phyloP scores from a whole-genome alignment of 2,329 filamentous ascomycete species.

The Scytalidium sp. region DNA sequence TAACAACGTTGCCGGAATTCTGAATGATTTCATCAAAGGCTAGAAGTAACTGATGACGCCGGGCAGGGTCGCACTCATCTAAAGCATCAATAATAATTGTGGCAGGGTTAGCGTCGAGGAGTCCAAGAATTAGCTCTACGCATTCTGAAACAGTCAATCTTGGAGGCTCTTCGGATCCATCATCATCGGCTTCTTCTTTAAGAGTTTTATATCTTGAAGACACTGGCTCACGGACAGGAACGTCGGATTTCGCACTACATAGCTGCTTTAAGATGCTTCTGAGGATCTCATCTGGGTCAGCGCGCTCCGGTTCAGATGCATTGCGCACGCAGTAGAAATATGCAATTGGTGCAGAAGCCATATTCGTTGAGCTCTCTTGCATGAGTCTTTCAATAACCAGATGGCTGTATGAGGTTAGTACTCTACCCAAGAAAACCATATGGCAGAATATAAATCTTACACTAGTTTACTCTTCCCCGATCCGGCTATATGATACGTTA shows the following conservation, averaged over 20 bases:
- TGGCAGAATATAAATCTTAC: no score
- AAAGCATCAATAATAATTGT: slow-evolving; percentile 12
- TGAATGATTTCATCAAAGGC: slow-evolving; percentile 5
- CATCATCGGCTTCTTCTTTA: slow-evolving; percentile 1
- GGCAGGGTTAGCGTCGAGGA: slow-evolving; percentile 1
- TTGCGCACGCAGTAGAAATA: slow-evolving; percentile 28
- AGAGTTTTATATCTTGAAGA: slow-evolving; percentile 2
- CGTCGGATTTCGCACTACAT: slow-evolving; percentile 1
- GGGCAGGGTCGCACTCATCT: slow-evolving; percentile 9
- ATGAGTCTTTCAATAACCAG: no score
- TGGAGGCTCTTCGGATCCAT: no score
- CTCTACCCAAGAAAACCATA: no score
- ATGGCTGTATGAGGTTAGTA: no score
- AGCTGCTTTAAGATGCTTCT: slow-evolving; percentile 20
- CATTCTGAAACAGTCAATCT: no score
- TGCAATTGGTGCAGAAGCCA: slow-evolving; percentile 2
- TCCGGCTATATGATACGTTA: no score
- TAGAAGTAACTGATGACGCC: slow-evolving; percentile 5
- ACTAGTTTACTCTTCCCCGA: no score
- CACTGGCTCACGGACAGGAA: slow-evolving; percentile 3
- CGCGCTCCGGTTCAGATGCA: slow-evolving; percentile 18
- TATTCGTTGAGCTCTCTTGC: neutral
- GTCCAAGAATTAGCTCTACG: slow-evolving; percentile 2
- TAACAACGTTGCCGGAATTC: slow-evolving; percentile 7
- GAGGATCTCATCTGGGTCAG: slow-evolving; percentile 18